Base-by-base conservation (phyloP, 768 basidiomycete genomes). In the Coprinellus aureogranulatus region DNA sequence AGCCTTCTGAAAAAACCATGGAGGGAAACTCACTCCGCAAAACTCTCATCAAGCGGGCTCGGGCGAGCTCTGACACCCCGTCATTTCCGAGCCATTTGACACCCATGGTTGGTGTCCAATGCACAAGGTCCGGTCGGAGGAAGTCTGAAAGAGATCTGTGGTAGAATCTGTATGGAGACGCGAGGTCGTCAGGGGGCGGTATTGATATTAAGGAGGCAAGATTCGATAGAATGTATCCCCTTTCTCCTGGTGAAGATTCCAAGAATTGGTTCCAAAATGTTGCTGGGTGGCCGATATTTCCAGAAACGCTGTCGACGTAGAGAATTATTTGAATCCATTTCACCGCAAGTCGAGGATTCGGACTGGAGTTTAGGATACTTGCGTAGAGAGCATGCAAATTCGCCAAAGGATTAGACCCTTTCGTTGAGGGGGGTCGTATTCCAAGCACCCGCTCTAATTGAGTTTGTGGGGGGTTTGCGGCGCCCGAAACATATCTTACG, bases 401-500 rank as follows among this genome's bases (percentile, higher is more conserved):
- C 31, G 5, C 22, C 12, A 49, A 57, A 23, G 48, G 46, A 40
- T 48, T 49, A 3, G 6, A 6, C 18, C 4, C 45, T 14, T 37
- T 39, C 46, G 16, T 25, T 49, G 5, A n/a, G n/a, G n/a, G n/a
- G n/a, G 47, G 4, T 40, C 25, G 6, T 22, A 25, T 16, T 23
- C 12, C 22, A 54, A 34, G 23, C 40, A 34, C 4, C 11, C 6
- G 16, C 61, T n/a, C 55, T 6, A 64, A 45, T 16, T 53, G 58
- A 27, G 59, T 53, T 11, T 30, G 40, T 31, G 63, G 63, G 37
- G 54, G 57, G 12, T 48, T 22, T 18, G 23, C 44, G 14, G 55
- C 39, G 31, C 40, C 30, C 53, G 18, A 64, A n/a, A n/a, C 46
- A 39, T 34, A 64, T 4, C 51, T 48, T 5, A 55, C 50, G n/a